A percentile compares a stretch with the other conserved stretches of the same genome.
Conservation (phyloP, 2,329 filamentous ascomycete genomes). For the Claviceps africana region DNA sequence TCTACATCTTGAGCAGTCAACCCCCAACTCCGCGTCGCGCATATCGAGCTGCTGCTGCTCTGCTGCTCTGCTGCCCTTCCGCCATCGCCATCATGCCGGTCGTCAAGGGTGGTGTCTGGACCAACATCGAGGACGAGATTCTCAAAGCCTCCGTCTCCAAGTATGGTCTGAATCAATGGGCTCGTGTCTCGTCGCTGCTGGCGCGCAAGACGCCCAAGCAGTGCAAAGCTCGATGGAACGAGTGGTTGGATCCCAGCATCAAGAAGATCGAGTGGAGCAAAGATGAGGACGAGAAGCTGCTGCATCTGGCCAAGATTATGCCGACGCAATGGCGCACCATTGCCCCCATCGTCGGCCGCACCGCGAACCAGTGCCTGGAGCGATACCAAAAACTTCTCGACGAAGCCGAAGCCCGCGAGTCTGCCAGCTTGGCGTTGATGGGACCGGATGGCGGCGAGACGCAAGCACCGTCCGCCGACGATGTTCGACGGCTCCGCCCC, state of each 20-base stretch:
- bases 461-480: slow-evolving; percentile 77
- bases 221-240: slow-evolving; percentile 95
- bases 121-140: slow-evolving; percentile 81
- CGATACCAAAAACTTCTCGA: slow-evolving; percentile 93
- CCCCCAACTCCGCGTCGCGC: not conserved
- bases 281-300: slow-evolving; percentile 93
- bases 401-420: slow-evolving; percentile 83
- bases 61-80: not conserved
- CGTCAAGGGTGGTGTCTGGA: slow-evolving; percentile 64
- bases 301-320: slow-evolving; percentile 96
- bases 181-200: slow-evolving; percentile 89
- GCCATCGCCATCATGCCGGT: slow-evolving; percentile 43
- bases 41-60: not conserved
- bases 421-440: slow-evolving; percentile 66
- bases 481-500: slow-evolving; percentile 75
- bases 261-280: slow-evolving; percentile 98
- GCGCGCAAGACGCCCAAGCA: slow-evolving; percentile 97
- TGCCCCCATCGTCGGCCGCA: slow-evolving; percentile 88
- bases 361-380: slow-evolving; percentile 92
- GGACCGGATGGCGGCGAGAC: slow-evolving; percentile 81
- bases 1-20: not conserved
- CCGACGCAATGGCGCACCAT: slow-evolving; percentile 99
- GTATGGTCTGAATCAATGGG: slow-evolving; percentile 95
- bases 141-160: slow-evolving; percentile 92
- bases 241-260: slow-evolving; percentile 97